Conservation (phyloP, 148 eudicot species). For the Rhododendron kiyosumense region DNA sequence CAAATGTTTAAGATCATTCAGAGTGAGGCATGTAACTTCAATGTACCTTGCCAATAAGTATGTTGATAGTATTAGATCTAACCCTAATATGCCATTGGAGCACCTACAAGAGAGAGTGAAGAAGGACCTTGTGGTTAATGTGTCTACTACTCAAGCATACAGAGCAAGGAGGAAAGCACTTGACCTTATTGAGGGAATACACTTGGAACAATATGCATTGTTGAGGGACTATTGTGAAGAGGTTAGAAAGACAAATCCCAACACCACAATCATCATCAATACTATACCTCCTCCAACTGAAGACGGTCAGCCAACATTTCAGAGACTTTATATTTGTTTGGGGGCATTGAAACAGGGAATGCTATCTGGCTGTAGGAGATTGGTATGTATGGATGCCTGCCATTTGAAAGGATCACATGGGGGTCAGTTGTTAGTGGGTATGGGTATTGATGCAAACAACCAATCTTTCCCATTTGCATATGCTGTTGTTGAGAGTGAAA, state of each 20-base stretch:
- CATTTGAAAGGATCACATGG: background rate
- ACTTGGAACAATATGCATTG: background rate
- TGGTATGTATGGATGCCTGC: background rate
- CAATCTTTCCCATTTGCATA: background rate
- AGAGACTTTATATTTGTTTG: background rate
- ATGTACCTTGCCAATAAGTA: background rate
- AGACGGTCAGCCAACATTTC: background rate
- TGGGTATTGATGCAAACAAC: background rate
- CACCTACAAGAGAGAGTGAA: background rate
- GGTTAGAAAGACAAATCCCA: background rate
- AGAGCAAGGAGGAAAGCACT: background rate
- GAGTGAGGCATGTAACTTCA: background rate
- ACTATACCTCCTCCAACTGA: background rate
- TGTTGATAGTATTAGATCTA: background rate
- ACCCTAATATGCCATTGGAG: background rate
- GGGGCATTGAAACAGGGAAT: background rate
- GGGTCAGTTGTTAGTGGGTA: background rate
- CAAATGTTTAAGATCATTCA: background rate
- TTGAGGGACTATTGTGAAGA: background rate
- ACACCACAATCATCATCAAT: background rate
- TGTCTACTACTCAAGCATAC: background rate
- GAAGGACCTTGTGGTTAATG: background rate
- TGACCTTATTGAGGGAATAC: background rate
- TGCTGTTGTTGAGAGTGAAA: background rate
- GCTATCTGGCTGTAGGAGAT: background rate